Percentiles rank a stretch among this genome's conserved stretches.
These are phyloP conservation scores for Fusarium phyllophilum DNA, from an alignment of 2,329 filamentous ascomycete genomes.

Conservation along the genomic window DNA sequence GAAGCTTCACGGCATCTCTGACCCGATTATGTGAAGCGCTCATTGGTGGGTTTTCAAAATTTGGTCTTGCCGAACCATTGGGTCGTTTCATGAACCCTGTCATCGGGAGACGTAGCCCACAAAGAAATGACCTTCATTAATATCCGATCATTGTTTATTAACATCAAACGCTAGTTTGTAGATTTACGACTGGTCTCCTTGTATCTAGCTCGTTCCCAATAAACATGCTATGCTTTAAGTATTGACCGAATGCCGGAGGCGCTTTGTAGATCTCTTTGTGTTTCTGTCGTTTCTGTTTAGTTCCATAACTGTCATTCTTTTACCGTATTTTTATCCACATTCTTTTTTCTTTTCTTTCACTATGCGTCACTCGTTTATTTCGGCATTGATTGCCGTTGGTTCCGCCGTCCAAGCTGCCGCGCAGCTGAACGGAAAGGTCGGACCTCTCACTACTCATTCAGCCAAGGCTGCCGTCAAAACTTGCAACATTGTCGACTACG, in stretches of 20 bases:
- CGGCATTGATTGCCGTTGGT: conserved; percentile 30
- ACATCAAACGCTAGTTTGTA: background rate
- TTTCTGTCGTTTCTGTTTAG: background rate
- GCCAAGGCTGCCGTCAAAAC: conserved; percentile 32
- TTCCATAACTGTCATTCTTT: background rate
- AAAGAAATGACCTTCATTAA: background rate
- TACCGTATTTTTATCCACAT: background rate
- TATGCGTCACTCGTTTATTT: conserved; percentile 19
- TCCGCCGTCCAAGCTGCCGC: conserved; percentile 32
- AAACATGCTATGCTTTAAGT: no score
- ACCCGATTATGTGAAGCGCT: background rate
- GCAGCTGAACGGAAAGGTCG: conserved; percentile 35
- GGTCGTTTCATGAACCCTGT: background rate
- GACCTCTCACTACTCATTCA: conserved; percentile 15
- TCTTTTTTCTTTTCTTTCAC: background rate
- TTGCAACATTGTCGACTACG: conserved; percentile 36
- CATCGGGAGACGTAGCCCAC: background rate
- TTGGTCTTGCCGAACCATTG: no score
- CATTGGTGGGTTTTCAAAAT: background rate
- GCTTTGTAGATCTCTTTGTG: background rate
- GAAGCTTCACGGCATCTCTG: background rate
- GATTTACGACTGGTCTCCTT: rapidly evolving
- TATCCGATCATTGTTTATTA: background rate
- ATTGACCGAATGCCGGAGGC: background rate
- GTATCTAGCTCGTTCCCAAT: rapidly evolving